Conservation (phyloP, 2,329 filamentous ascomycete genomes). For the Xylariaceae sp. region DNA sequence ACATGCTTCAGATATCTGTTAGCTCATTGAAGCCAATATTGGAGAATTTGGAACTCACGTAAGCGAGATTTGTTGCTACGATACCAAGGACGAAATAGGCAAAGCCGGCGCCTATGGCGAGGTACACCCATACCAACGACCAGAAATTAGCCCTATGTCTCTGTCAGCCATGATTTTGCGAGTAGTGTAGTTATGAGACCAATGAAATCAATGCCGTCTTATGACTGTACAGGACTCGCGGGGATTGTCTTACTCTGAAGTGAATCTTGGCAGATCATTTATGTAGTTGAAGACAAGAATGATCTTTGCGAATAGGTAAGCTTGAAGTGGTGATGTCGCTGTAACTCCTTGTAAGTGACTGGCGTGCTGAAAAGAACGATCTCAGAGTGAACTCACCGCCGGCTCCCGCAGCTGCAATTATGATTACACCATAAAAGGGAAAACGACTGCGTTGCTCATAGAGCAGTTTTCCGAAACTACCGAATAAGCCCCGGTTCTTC, state of each 20-base stretch:
- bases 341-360: constrained; percentile 16
- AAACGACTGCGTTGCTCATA: constrained; percentile 52
- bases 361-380: background rate
- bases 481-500: constrained; percentile 40
- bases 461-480: constrained; percentile 54
- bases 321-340: constrained; percentile 47
- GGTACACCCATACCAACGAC: constrained; percentile 61
- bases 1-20: constrained; percentile 33
- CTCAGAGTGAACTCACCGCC: constrained; percentile 19
- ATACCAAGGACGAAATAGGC: constrained; percentile 50
- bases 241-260: constrained; percentile 27
- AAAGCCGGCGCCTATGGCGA: constrained; percentile 50
- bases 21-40: constrained; percentile 1
- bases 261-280: constrained; percentile 28
- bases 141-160: constrained; percentile 49
- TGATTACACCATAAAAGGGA: constrained; percentile 46
- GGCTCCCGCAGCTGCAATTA: constrained; percentile 43
- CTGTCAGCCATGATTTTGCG: background rate
- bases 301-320: constrained; percentile 53
- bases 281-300: constrained; percentile 46
- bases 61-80: constrained; percentile 43
- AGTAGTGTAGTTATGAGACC: constrained; percentile 2
- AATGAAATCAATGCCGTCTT: background rate
- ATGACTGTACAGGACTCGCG: background rate
- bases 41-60: constrained; percentile 21